Evolutionary conservation across 176 grass and related monocot genomes (phyloP).

Genomic region (Bonia amplexicaulis): DNA sequence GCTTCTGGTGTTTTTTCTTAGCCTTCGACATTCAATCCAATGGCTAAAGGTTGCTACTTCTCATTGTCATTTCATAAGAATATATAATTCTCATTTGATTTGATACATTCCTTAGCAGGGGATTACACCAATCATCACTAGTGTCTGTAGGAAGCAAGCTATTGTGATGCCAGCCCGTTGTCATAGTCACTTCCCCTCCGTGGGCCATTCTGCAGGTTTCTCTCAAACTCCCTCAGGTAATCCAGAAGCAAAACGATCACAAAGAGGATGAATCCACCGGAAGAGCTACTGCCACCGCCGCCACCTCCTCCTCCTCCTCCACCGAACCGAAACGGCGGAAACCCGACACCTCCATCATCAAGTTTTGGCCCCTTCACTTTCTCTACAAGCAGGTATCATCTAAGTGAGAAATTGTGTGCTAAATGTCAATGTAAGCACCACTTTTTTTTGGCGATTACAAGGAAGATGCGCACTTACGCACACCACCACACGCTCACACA

Average conservation of each 20-base stretch:
- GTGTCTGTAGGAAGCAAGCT: background rate
- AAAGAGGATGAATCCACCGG: slow-evolving; percentile 47
- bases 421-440: background rate
- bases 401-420: background rate
- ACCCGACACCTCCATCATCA: slow-evolving; percentile 41
- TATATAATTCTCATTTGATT: background rate
- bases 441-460: background rate
- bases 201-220: slow-evolving; percentile 39
- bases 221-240: slow-evolving; percentile 46
- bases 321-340: slow-evolving; percentile 44
- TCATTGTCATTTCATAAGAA: background rate
- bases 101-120: background rate
- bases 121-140: background rate
- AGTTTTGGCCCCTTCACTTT: slow-evolving; percentile 41
- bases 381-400: slow-evolving; percentile 4
- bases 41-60: background rate
- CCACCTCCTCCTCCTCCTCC: slow-evolving; percentile 21
- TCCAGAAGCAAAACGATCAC: slow-evolving; percentile 48
- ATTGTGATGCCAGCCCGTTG: slow-evolving; percentile 16
- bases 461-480: no score
- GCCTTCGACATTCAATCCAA: background rate
- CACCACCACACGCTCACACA: no score
- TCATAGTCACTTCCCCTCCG: slow-evolving; percentile 32
- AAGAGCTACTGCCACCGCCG: slow-evolving; percentile 32
- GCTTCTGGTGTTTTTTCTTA: background rate